Conservation (phyloP, 2,329 filamentous ascomycete genomes). For the Exophiala phaeomuriformis region DNA sequence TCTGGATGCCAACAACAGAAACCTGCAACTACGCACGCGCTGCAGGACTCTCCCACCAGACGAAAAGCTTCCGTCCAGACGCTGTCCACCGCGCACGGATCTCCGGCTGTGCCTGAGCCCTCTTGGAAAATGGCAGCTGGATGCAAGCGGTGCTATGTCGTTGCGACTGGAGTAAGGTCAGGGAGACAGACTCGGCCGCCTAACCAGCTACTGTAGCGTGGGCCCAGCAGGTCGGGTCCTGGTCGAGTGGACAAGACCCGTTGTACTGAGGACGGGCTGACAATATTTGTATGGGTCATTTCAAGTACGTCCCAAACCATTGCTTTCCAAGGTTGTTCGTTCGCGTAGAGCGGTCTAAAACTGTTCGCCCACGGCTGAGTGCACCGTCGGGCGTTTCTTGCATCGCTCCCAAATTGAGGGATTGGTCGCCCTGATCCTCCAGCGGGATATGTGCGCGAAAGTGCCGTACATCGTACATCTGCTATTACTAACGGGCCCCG, state of each 20-base stretch:
- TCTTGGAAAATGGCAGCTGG: background rate
- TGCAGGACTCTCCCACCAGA: too few species aligned
- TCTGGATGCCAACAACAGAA: too few species aligned
- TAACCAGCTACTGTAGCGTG: background rate
- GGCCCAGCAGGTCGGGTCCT: conserved; percentile 1
- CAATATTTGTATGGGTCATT: background rate
- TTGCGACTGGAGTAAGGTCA: background rate
- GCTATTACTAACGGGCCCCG: background rate
- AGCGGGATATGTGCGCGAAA: background rate
- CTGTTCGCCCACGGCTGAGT: too few species aligned
- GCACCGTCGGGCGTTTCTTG: too few species aligned
- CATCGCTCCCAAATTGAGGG: too few species aligned
- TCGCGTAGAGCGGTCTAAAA: background rate
- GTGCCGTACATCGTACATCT: background rate
- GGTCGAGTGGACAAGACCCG: background rate
- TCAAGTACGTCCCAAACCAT: background rate
- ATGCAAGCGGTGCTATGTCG: background rate
- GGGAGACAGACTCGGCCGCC: background rate
- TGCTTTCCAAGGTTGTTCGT: background rate
- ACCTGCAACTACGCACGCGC: too few species aligned
- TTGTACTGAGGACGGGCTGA: too few species aligned
- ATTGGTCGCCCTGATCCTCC: background rate
- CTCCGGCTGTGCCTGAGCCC: background rate
- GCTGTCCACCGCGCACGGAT: background rate
- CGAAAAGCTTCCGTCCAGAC: background rate